A percentile compares a stretch with the other conserved stretches of the same genome.
Conservation (phyloP, 768 basidiomycete species). For the Mycena polygramma region DNA sequence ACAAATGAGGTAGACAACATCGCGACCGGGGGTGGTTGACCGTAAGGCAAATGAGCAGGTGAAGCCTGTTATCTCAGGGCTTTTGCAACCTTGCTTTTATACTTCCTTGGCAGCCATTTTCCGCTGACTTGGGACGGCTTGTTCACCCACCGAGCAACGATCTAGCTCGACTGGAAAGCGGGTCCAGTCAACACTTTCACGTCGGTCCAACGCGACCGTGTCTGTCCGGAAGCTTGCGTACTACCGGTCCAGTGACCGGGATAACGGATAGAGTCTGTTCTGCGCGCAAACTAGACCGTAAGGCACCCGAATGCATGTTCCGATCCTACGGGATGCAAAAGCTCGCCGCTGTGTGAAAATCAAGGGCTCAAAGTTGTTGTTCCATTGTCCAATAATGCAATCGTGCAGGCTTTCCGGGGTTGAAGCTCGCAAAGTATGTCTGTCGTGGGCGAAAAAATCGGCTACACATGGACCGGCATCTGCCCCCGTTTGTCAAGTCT, state of each 20-base stretch:
- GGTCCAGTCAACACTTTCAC: background rate
- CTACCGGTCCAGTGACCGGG: constrained; percentile 10
- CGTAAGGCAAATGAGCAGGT: constrained; percentile 18
- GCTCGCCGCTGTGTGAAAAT: background rate
- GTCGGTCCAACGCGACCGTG: constrained; percentile 13
- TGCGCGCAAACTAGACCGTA: background rate
- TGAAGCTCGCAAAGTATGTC: background rate
- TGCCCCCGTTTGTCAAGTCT: no score
- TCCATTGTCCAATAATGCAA: constrained; percentile 1
- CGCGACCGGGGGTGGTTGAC: constrained; percentile 3
- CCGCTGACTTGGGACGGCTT: constrained; percentile 4
- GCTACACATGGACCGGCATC: no score
- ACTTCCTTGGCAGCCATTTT: constrained; percentile 13
- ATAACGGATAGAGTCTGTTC: constrained; percentile 9
- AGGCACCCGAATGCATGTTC: constrained; percentile 3
- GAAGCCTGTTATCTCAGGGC: constrained; percentile 14
- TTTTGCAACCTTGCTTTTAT: constrained; percentile 12
- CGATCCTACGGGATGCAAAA: constrained; percentile 6
- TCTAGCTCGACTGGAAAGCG: background rate
- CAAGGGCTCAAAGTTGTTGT: background rate
- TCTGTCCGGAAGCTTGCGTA: constrained; percentile 13
- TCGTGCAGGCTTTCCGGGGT: background rate
- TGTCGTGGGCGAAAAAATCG: background rate
- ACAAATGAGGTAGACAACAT: constrained; percentile 19
- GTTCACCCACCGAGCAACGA: background rate